Evolutionary conservation across 129 eudicot genomes (phyloP).

Genomic region (Flaveria brownii): DNA sequence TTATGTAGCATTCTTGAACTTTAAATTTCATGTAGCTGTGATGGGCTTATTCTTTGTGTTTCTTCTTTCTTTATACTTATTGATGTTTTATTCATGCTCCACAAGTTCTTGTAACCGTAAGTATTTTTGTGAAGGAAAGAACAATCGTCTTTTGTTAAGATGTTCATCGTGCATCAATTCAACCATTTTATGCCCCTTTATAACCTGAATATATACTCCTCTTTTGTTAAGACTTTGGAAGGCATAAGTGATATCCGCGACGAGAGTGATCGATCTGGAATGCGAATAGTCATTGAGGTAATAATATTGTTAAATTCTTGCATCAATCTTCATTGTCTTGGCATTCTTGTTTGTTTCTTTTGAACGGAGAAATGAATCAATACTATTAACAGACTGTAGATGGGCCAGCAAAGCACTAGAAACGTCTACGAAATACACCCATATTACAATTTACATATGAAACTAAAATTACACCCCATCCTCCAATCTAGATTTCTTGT

Average conservation of each 20-base stretch:
- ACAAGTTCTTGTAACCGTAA: neutral
- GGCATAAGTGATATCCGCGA: slow-evolving; percentile 98
- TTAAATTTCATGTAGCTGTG: neutral
- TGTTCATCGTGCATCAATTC: neutral
- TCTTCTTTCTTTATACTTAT: neutral
- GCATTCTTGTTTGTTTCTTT: neutral
- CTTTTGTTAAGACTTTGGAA: slow-evolving; percentile 59
- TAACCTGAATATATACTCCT: slow-evolving; percentile 3
- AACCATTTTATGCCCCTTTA: neutral
- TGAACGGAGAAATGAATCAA: too few relatives aligned
- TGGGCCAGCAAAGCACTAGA: too few relatives aligned
- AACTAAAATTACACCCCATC: too few relatives aligned
- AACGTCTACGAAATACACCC: too few relatives aligned
- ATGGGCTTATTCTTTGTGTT: slow-evolving; percentile 4
- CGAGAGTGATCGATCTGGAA: slow-evolving; percentile 98
- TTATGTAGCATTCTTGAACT: slow-evolving; percentile 2
- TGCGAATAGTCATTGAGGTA: slow-evolving; percentile 99
- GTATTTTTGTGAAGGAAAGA: neutral
- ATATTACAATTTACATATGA: too few relatives aligned
- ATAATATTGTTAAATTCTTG: slow-evolving; percentile 16
- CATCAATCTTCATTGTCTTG: slow-evolving; percentile 13
- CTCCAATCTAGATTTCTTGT: neutral
- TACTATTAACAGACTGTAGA: too few relatives aligned
- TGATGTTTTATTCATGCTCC: slow-evolving; percentile 2
- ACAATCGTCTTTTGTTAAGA: neutral